These are phyloP conservation scores for Letharia lupina DNA, from an alignment of 495 filamentous ascomycete genomes.

Conservation along the genomic window DNA sequence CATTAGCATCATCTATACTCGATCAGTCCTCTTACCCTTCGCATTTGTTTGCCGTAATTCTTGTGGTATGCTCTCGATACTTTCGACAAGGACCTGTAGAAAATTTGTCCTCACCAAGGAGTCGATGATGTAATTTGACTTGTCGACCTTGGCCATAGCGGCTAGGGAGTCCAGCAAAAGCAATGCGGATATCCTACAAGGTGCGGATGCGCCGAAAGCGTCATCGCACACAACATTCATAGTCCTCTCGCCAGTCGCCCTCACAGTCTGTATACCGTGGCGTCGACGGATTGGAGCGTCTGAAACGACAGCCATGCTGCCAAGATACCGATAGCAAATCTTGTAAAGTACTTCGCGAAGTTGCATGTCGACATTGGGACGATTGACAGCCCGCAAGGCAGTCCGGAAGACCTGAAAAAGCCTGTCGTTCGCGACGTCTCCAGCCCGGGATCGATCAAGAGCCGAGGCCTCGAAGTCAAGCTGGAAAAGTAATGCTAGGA, in stretches of 20 bases:
- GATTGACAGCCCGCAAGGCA: slow-evolving; percentile 63
- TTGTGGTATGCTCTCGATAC: slow-evolving; percentile 58
- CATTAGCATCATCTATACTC: slow-evolving; percentile 6
- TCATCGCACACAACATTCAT: slow-evolving; percentile 89
- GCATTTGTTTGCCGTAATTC: slow-evolving; percentile 51
- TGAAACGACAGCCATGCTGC: slow-evolving; percentile 51
- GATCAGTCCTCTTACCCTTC: slow-evolving; percentile 36
- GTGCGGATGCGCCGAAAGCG: slow-evolving; percentile 73
- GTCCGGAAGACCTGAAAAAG: slow-evolving; percentile 85
- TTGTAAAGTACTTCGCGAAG: slow-evolving; percentile 79
- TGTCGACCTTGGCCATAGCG: slow-evolving; percentile 53
- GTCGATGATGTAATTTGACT: slow-evolving; percentile 64
- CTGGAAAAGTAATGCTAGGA: slow-evolving; percentile 65
- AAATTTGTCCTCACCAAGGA: slow-evolving; percentile 79
- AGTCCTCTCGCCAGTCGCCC: slow-evolving; percentile 63
- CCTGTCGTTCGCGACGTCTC: slow-evolving; percentile 75
- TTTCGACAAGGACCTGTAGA: slow-evolving; percentile 77
- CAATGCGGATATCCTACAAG: slow-evolving; percentile 73
- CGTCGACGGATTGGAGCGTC: slow-evolving; percentile 38
- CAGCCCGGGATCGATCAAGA: slow-evolving; percentile 41
- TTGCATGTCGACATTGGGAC: slow-evolving; percentile 56
- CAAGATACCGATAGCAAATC: slow-evolving; percentile 77
- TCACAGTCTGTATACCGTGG: slow-evolving; percentile 67
- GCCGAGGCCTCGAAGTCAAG: slow-evolving; percentile 50
- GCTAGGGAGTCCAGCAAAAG: slow-evolving; percentile 66